Conservation (phyloP, 345 rosid species). For the Durio zibethinus region DNA sequence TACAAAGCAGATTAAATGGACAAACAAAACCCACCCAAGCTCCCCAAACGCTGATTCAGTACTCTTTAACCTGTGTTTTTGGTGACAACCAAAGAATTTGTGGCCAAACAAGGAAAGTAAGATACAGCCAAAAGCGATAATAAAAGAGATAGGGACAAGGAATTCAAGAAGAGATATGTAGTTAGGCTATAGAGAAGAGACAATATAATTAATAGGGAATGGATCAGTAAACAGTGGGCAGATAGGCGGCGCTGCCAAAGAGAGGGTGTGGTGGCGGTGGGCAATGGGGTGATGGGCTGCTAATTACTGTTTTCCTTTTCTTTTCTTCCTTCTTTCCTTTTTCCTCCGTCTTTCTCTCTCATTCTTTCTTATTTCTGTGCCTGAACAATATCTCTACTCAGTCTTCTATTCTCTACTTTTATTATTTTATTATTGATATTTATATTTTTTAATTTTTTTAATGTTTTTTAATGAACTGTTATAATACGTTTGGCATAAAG, state of each 20-base stretch:
- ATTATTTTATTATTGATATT: background rate
- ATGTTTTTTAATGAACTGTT: too few relatives aligned
- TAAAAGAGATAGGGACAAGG: background rate
- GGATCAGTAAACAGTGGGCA: background rate
- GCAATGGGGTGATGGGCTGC: background rate
- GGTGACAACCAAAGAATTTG: background rate
- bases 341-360: background rate
- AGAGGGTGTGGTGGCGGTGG: constrained; percentile 11
- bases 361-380: background rate
- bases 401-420: background rate
- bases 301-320: background rate
- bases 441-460: background rate
- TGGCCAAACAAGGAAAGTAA: background rate
- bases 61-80: background rate
- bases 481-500: too few relatives aligned
- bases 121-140: background rate
- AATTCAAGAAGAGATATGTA: background rate
- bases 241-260: constrained; percentile 16
- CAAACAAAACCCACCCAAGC: background rate
- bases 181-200: background rate
- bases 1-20: background rate
- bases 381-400: background rate
- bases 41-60: background rate
- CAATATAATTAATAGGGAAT: constrained; percentile 11
- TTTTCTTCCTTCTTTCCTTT: background rate